Conservation (phyloP, 2,329 filamentous ascomycete species). For the Chrysoporthe puriensis region DNA sequence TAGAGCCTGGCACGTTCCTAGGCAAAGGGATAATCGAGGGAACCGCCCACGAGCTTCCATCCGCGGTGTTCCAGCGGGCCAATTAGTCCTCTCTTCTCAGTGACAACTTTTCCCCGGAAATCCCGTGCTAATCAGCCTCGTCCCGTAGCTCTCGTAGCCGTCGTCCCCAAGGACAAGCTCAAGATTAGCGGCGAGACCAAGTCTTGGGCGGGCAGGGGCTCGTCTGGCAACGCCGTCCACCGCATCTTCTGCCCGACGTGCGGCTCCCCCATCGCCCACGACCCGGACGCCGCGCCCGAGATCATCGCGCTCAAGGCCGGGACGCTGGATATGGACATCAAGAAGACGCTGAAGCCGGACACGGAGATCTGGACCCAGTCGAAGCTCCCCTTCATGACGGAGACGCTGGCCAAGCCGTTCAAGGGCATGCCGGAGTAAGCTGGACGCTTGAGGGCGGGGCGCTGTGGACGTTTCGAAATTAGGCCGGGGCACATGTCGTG, state of each 20-base stretch:
- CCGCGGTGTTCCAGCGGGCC: background rate
- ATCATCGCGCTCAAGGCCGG: constrained; percentile 73
- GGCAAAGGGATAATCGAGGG: background rate
- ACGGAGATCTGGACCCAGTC: constrained; percentile 71
- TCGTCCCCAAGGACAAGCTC: constrained; percentile 69
- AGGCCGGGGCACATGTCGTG: background rate
- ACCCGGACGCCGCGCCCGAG: constrained; percentile 69
- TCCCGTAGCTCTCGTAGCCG: constrained; percentile 61
- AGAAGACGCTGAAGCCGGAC: constrained; percentile 70
- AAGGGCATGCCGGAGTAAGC: constrained; percentile 63
- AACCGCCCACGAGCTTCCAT: background rate
- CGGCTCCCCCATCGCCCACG: constrained; percentile 71
- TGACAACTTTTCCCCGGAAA: background rate
- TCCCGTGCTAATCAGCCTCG: background rate
- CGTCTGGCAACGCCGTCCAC: constrained; percentile 66
- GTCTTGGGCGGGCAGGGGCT: constrained; percentile 63
- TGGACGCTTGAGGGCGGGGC: background rate
- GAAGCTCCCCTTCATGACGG: constrained; percentile 73
- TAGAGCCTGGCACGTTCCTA: no score
- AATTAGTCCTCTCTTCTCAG: background rate
- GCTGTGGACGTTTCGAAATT: background rate
- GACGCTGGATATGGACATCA: constrained; percentile 64
- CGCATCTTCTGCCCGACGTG: constrained; percentile 72
- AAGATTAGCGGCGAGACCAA: constrained; percentile 66
- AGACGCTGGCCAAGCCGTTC: constrained; percentile 66